These are phyloP conservation scores for Candida pseudofarinosa DNA, from an alignment of 805 yeast genomes.

Conservation along the genomic window DNA sequence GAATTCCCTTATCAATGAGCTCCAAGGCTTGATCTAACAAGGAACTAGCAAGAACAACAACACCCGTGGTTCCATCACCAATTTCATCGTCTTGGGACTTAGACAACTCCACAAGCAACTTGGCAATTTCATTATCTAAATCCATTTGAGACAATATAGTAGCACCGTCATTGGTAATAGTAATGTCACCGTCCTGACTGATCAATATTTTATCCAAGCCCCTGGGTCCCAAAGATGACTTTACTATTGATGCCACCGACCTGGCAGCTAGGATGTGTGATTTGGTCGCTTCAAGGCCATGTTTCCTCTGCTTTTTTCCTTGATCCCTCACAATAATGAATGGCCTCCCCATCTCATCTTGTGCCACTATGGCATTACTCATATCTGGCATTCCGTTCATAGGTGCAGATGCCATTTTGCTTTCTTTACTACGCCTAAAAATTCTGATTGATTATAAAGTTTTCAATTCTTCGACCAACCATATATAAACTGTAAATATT, in stretches of 20 bases:
- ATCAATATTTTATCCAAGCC: conserved; percentile 96
- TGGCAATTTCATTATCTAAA: conserved; percentile 92
- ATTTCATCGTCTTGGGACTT: conserved; percentile 96
- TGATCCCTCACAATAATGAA: conserved; percentile 92
- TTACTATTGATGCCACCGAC: conserved; percentile 87
- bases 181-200: conserved; percentile 95
- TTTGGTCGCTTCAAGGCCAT: conserved; percentile 48
- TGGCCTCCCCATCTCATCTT: conserved; percentile 99
- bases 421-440: not conserved
- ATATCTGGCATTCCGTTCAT: conserved; percentile 70
- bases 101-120: conserved; percentile 87
- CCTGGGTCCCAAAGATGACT: conserved; percentile 93
- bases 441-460: not conserved
- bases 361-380: conserved; percentile 98
- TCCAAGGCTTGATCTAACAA: conserved; percentile 91
- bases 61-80: conserved; percentile 99
- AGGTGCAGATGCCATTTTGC: conserved; percentile 8
- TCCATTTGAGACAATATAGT: conserved; percentile 96
- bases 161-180: conserved; percentile 98
- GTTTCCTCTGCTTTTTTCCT: conserved; percentile 66
- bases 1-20: conserved; percentile 93
- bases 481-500: conserved; percentile 3
- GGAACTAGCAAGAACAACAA: conserved; percentile 93
- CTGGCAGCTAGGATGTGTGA: conserved; percentile 93
- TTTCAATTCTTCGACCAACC: not conserved